phyloP scores from a whole-genome alignment of 176 grass and related monocot genomes.

The Avena atlantica region DNA sequence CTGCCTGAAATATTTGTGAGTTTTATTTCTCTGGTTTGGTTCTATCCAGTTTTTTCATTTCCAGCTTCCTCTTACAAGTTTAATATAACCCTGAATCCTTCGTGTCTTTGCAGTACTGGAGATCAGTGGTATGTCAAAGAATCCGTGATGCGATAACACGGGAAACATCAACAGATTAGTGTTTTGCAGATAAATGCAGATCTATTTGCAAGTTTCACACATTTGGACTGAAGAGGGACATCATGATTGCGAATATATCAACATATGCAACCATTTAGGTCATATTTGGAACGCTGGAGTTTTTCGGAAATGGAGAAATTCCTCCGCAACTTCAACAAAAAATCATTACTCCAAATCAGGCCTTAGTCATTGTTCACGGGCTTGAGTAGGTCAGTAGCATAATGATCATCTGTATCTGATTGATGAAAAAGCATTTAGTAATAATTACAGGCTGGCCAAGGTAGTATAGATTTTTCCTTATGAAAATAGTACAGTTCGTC shows the following conservation, averaged over 20 bases:
- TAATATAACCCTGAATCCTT: constrained; percentile 30
- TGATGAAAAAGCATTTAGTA: constrained; percentile 20
- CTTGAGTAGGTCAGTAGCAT: constrained; percentile 17
- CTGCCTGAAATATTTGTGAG: constrained; percentile 85
- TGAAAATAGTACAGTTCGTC: constrained; percentile 21
- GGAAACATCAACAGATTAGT: background rate
- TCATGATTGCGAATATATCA: constrained; percentile 27
- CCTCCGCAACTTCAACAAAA: background rate
- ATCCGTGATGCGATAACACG: constrained; percentile 74
- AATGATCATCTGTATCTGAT: background rate
- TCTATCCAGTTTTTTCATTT: constrained; percentile 26
- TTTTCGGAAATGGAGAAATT: constrained; percentile 25
- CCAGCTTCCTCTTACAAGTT: constrained; percentile 3
- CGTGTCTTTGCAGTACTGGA: constrained; percentile 67
- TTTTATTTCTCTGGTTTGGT: constrained; percentile 9
- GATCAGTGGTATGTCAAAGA: constrained; percentile 80
- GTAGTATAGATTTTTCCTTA: constrained; percentile 10
- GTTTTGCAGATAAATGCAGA: background rate
- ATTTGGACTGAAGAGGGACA: constrained; percentile 14
- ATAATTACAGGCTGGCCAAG: constrained; percentile 38
- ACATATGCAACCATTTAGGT: constrained; percentile 6
- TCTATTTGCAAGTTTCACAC: constrained; percentile 43
- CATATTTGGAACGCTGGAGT: constrained; percentile 5
- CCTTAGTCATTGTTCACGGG: background rate
- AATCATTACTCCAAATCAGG: constrained; percentile 5